A percentile compares a stretch with the other conserved stretches of the same genome.
These are phyloP conservation scores for Linnemannia zychae DNA, from an alignment of 192 early-diverging fungal species.

Conservation along the genomic window DNA sequence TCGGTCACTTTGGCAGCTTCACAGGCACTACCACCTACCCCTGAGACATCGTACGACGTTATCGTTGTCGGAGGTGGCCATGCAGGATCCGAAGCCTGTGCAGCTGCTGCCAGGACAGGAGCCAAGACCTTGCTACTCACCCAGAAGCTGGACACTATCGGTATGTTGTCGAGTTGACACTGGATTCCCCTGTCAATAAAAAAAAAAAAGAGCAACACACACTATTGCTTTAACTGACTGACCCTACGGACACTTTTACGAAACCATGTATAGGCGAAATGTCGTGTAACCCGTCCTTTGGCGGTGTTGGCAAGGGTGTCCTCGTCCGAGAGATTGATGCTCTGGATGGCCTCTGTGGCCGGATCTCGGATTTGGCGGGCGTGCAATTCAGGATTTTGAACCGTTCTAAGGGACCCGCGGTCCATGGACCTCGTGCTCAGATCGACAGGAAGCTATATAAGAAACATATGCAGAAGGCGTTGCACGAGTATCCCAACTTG, in stretches of 20 bases:
- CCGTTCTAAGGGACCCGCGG: conserved; percentile 85
- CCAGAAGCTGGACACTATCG: conserved; percentile 81
- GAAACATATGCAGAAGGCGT: conserved; percentile 73
- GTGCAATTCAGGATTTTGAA: conserved; percentile 89
- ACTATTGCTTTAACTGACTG: background rate
- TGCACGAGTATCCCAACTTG: conserved; percentile 77
- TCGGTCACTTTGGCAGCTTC: conserved; percentile 52
- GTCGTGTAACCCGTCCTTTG: conserved; percentile 92
- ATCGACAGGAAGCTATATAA: conserved; percentile 87
- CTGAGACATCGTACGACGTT: conserved; percentile 70
- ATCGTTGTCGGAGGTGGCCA: conserved; percentile 89
- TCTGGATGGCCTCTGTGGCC: conserved; percentile 86
- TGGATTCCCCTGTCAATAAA: background rate
- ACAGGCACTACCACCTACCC: conserved; percentile 38
- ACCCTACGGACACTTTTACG: background rate
- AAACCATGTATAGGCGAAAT: conserved; percentile 72
- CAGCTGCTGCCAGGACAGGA: conserved; percentile 81
- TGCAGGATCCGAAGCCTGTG: conserved; percentile 86
- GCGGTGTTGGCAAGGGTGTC: conserved; percentile 87
- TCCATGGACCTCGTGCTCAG: conserved; percentile 86
- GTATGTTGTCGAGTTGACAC: conserved; percentile 25
- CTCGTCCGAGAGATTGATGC: conserved; percentile 86
- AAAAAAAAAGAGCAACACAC: background rate
- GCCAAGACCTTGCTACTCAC: conserved; percentile 81
- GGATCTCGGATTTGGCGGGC: conserved; percentile 81